A percentile compares a stretch with the other conserved stretches of the same genome.
These are phyloP conservation scores for Hansenula lynferdii DNA, from an alignment of 1,139 yeast species.

Conservation along the genomic window DNA sequence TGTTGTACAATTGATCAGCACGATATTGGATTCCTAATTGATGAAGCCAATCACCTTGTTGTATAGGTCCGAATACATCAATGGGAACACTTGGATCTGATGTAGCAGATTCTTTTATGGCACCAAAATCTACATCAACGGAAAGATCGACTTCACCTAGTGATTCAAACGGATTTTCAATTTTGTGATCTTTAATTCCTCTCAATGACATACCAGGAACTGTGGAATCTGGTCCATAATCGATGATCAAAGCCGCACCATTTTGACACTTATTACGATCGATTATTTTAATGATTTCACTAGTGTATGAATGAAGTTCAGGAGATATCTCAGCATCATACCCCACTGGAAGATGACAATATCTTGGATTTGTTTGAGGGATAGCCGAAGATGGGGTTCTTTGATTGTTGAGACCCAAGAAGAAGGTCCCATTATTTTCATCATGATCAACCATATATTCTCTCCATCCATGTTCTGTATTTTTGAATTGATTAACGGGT, in stretches of 20 bases:
- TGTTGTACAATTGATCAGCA: conserved; percentile 46
- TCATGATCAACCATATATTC: conserved; percentile 63
- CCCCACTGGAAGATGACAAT: conserved; percentile 46
- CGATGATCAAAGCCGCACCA: conserved; percentile 73
- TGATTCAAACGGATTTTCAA: conserved; percentile 68
- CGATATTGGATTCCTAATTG: conserved; percentile 73
- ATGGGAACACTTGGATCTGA: conserved; percentile 21
- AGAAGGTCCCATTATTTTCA: conserved; percentile 39
- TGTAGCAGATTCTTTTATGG: conserved; percentile 37
- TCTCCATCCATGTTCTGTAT: conserved; percentile 67
- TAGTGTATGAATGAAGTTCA: conserved; percentile 55
- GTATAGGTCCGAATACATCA: conserved; percentile 52
- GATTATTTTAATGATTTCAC: conserved; percentile 41
- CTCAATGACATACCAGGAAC: conserved; percentile 69
- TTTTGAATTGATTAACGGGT: conserved; percentile 68
- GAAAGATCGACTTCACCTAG: conserved; percentile 86
- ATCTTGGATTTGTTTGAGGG: conserved; percentile 51
- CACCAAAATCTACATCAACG: conserved; percentile 76
- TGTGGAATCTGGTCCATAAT: conserved; percentile 62
- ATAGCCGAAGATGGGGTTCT: conserved; percentile 62
- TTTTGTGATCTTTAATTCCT: conserved; percentile 68
- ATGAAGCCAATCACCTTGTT: conserved; percentile 81
- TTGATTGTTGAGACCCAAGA: conserved; percentile 51
- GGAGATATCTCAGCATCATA: conserved; percentile 72
- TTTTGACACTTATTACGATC: conserved; percentile 25